Evolutionary conservation across 2,329 filamentous ascomycete species (phyloP), one percentile per base, ranked within the genome.

Genomic region (Microdochium paspali): DNA sequence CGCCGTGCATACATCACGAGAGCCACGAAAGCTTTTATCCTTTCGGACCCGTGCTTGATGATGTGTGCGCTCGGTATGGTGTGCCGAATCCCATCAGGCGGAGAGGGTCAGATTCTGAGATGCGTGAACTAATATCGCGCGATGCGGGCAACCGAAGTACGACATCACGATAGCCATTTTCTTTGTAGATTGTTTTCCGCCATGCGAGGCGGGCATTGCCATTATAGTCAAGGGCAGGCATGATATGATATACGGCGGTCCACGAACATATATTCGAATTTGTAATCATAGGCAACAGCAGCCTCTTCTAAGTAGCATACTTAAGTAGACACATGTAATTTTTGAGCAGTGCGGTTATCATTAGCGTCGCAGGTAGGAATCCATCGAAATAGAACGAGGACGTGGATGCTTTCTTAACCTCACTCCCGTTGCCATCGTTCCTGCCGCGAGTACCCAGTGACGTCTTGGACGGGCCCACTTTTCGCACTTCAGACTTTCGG

Each of bases 1-100:
- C 86, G 4, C 91, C 91, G 0, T 91, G 86, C 62, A 76, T 76
- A 45, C 76, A 78, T 46, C 85, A 90, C 56, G 80, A 80, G 44
- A 76, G 72, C 54, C 71, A 72, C 49, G 73, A 77, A 51, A 83
- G 85, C 56, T 79, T 87, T 49, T 94, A 85, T 60, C 72, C 76
- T 13, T 70, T 87, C 57, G 85, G 85, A 0, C 74, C 74, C 3
- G 69, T 80, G 3, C 71, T 91, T 3, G 66, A 76, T 25, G 61
- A 72, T 24, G 59, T 88, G 47, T 77, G 75, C 54, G 65, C 59
- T 44, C 64, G 73, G 48, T 66, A 68, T 48, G 55, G 62, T 1
- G 58, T 74, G 13, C 23, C 54, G 18, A 53, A 52, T 10, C 46
- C 54, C 2, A 51, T 56, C 3, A 53, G 50, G 21, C 54, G 54